phyloP scores from a whole-genome alignment of 176 grass and related monocot species.

The maize (Zea mays) region DNA sequence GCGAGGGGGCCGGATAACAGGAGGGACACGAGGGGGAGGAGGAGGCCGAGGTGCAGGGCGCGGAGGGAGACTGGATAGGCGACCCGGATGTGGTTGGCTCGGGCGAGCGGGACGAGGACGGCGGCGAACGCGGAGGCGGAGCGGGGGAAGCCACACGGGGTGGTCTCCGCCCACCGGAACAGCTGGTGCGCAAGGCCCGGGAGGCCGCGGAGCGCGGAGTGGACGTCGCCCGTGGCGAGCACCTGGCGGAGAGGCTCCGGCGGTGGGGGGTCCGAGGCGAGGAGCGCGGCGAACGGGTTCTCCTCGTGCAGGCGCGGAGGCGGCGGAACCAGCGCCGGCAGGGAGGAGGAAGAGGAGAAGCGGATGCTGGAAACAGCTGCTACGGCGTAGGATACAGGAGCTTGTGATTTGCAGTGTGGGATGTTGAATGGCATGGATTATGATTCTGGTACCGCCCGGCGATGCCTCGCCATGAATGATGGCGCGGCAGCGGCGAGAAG shows the following conservation, averaged over 20 bases:
- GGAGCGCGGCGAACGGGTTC: conserved; percentile 31
- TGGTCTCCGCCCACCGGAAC: conserved; percentile 84
- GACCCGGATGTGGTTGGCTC: conserved; percentile 38
- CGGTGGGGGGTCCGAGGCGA: conserved; percentile 34
- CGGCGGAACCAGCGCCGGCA: conserved; percentile 21
- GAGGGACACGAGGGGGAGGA: conserved; percentile 50
- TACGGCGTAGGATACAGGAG: conserved; percentile 26
- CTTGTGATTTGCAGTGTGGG: conserved; percentile 45
- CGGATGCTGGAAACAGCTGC: conserved; percentile 40
- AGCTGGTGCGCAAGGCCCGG: conserved; percentile 59
- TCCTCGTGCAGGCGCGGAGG: conserved; percentile 3
- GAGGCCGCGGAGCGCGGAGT: conserved; percentile 34
- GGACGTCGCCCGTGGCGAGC: conserved; percentile 51
- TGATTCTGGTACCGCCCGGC: conserved; percentile 30
- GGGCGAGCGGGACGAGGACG: conserved; percentile 57
- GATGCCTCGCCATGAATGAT: conserved; percentile 50
- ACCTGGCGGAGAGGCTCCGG: conserved; percentile 47
- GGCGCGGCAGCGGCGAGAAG: conserved; percentile 29
- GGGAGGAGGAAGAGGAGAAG: conserved; percentile 34
- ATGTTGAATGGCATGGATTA: conserved; percentile 52
- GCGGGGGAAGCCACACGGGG: conserved; percentile 53
- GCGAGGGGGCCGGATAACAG: conserved; percentile 27
- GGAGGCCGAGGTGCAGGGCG: conserved; percentile 60
- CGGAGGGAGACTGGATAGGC: conserved; percentile 57
- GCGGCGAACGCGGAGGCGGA: conserved; percentile 60